Evolutionary conservation across 2,329 filamentous ascomycete genomes (phyloP), one percentile per base, ranked within the genome.

Genomic region (Penicillium italicum): DNA sequence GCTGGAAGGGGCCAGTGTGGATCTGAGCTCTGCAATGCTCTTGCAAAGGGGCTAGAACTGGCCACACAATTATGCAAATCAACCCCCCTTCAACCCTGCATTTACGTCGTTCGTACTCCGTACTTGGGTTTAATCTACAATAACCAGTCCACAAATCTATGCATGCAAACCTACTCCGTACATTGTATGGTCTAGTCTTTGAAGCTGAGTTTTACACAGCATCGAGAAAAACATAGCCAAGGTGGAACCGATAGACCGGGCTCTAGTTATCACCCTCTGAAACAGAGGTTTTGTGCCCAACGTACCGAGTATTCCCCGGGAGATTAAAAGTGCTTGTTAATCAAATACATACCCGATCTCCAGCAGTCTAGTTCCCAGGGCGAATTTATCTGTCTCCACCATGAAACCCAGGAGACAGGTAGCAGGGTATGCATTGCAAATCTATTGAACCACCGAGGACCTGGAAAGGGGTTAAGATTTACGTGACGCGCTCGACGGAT

Each of bases 361-460:
- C n/a, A n/a, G n/a, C n/a, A n/a, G n/a, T n/a, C n/a, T n/a, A 11
- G 14, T 3, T 5, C 12, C 37, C 37, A 20, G 24, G 12, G 33
- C 30, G 36, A 30, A 50, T 22, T n/a, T n/a, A 42, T 36, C 37
- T 11, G 37, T 34, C 44, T 20, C 50, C 44, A 49, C 51, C 28
- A 44, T 14, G n/a, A 31, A 26, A 57, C 53, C 58, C 56, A 54
- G 58, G 26, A 38, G 24, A 30, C 26, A 50, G 53, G 56, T 60
- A 56, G 16, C 24, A 53, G 53, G 55, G 6, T 16, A 52, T 50
- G 47, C 31, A 28, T 18, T 33, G 24, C 18, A 48, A 45, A 41
- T 47, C 43, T 14, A 38, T 42, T 48, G 48, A 58, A 58, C 48
- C 46, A 54, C 55, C 48, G 44, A 58, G 42, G 26, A 40, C 34